Conservation (phyloP, 2,329 filamentous ascomycete species). For the Botrytis sinoallii region DNA sequence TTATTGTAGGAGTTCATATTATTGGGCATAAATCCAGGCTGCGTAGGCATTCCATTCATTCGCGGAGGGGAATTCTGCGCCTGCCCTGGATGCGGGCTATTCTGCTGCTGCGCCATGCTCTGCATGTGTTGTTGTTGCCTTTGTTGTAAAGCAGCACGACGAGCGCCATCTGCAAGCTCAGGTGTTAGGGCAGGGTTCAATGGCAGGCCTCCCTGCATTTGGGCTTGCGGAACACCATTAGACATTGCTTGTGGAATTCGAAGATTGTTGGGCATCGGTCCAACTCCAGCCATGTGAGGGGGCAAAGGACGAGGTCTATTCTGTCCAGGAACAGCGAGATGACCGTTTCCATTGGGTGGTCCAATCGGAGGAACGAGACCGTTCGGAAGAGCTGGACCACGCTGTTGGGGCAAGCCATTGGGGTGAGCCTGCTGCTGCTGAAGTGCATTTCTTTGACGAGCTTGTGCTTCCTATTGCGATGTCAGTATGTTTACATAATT, state of each 20-base stretch:
- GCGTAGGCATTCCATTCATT: slow-evolving; percentile 32
- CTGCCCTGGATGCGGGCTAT: slow-evolving; percentile 31
- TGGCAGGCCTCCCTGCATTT: slow-evolving; percentile 63
- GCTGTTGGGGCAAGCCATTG: slow-evolving; percentile 19
- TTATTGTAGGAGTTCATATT: slow-evolving; percentile 51
- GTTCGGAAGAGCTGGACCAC: slow-evolving; percentile 26
- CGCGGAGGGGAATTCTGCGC: slow-evolving; percentile 41
- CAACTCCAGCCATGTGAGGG: slow-evolving; percentile 39
- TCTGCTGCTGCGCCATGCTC: slow-evolving; percentile 30
- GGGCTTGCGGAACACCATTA: slow-evolving; percentile 63
- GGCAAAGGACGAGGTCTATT: slow-evolving; percentile 32
- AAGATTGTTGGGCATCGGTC: slow-evolving; percentile 32
- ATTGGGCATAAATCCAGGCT: slow-evolving; percentile 39
- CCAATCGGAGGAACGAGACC: slow-evolving; percentile 25
- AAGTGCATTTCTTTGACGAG: slow-evolving; percentile 25
- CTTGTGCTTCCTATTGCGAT: slow-evolving; percentile 43
- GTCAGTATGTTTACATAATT: slow-evolving; percentile 20
- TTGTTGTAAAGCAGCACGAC: slow-evolving; percentile 51
- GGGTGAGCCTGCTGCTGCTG: slow-evolving; percentile 26
- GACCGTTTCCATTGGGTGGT: slow-evolving; percentile 24
- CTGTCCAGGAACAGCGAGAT: slow-evolving; percentile 33
- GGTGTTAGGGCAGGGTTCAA: slow-evolving; percentile 50
- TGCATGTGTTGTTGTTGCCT: slow-evolving; percentile 34
- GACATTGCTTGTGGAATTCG: slow-evolving; percentile 46
- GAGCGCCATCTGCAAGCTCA: slow-evolving; percentile 59